phyloP scores from a whole-genome alignment of 768 basidiomycete genomes.

The Boletus edulis region DNA sequence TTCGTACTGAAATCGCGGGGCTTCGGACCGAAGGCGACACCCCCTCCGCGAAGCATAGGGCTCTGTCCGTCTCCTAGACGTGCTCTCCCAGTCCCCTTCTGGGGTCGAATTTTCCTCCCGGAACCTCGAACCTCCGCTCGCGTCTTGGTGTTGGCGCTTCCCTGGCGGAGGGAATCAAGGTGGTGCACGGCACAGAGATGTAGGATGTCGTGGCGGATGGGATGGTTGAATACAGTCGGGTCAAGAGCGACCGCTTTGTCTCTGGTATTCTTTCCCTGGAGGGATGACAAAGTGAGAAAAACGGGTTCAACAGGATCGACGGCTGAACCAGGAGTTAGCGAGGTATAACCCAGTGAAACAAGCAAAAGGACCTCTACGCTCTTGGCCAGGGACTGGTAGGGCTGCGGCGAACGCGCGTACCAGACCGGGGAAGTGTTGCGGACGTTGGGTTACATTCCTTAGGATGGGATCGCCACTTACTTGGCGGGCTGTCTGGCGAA shows the following conservation, averaged over 20 bases:
- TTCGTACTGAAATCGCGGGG: slow-evolving; percentile 91
- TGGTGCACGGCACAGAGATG: slow-evolving; percentile 90
- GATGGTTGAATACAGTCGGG: slow-evolving; percentile 83
- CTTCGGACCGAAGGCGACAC: slow-evolving; percentile 87
- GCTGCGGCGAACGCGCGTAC: slow-evolving; percentile 11
- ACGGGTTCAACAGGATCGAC: slow-evolving; percentile 45
- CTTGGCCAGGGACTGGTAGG: not conserved
- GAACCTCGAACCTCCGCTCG: slow-evolving; percentile 89
- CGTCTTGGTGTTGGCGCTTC: slow-evolving; percentile 88
- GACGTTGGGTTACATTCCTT: not conserved
- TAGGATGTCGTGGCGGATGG: slow-evolving; percentile 88
- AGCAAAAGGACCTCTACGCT: slow-evolving; percentile 18
- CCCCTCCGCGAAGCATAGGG: slow-evolving; percentile 89
- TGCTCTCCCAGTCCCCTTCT: slow-evolving; percentile 90
- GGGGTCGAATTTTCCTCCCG: slow-evolving; percentile 82
- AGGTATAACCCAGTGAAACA: slow-evolving; percentile 2
- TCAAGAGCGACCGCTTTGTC: slow-evolving; percentile 61
- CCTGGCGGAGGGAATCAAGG: slow-evolving; percentile 86
- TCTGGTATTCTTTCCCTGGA: slow-evolving; percentile 42
- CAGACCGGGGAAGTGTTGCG: not conserved
- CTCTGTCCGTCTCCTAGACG: slow-evolving; percentile 87
- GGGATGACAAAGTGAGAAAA: slow-evolving; percentile 59
- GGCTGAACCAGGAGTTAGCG: slow-evolving; percentile 29
- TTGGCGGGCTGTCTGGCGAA: slow-evolving; percentile 15
- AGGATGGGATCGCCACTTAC: not conserved